These are phyloP conservation scores for Zychaea mexicana DNA, from an alignment of 371 early-diverging fungal species.

Conservation along the genomic window DNA sequence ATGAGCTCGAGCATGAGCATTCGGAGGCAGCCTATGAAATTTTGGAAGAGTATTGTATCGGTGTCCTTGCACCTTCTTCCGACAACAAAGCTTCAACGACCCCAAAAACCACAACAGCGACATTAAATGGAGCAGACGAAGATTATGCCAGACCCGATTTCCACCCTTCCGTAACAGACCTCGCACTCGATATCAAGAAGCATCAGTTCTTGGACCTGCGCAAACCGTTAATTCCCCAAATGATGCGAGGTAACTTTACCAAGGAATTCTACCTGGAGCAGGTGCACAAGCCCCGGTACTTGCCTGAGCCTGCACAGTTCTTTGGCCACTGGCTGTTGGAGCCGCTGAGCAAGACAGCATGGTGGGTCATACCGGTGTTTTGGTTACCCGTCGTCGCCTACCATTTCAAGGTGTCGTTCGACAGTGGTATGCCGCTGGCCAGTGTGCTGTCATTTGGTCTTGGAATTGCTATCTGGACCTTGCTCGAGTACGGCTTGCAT, in stretches of 20 bases:
- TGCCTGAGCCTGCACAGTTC: slow-evolving; percentile 76
- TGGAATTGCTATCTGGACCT: slow-evolving; percentile 85
- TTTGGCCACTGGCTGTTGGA: slow-evolving; percentile 81
- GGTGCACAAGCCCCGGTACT: slow-evolving; percentile 89
- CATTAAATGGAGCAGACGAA: slow-evolving; percentile 13
- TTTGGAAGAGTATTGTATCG: slow-evolving; percentile 81
- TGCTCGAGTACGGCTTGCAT: slow-evolving; percentile 85
- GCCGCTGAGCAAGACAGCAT: slow-evolving; percentile 83
- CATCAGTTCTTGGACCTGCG: slow-evolving; percentile 81
- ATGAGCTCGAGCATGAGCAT: slow-evolving; percentile 77
- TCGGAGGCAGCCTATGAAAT: slow-evolving; percentile 68
- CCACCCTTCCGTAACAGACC: slow-evolving; percentile 44
- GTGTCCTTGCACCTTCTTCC: slow-evolving; percentile 32
- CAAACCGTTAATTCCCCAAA: slow-evolving; percentile 84
- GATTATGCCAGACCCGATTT: slow-evolving; percentile 55
- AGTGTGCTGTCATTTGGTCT: slow-evolving; percentile 45
- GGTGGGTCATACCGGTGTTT: slow-evolving; percentile 89
- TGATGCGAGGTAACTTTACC: slow-evolving; percentile 68
- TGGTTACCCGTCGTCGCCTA: slow-evolving; percentile 79
- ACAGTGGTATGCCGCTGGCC: slow-evolving; percentile 24
- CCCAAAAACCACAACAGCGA: slow-evolving; percentile 22
- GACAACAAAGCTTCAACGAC: slow-evolving; percentile 19
- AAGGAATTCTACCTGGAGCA: slow-evolving; percentile 87
- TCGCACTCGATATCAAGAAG: slow-evolving; percentile 47
- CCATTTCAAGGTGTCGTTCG: slow-evolving; percentile 30